phyloP scores from a whole-genome alignment of 441 rosid species.

The Manihot esculenta region DNA sequence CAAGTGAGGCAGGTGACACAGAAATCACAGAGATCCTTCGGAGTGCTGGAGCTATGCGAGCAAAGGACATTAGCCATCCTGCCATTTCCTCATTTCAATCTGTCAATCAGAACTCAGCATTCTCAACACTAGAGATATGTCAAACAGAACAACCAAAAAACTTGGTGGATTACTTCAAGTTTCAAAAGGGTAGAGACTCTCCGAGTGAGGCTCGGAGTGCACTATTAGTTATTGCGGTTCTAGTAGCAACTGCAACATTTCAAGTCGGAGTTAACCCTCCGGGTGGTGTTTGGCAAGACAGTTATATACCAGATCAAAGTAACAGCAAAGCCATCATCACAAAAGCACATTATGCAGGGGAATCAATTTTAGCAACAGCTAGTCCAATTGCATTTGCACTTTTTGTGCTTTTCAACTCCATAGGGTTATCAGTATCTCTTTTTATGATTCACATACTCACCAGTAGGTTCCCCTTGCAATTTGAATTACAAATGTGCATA shows the following conservation, averaged over 20 bases:
- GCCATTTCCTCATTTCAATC: slow-evolving; percentile 1
- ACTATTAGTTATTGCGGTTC: slow-evolving; percentile 8
- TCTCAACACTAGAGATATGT: slow-evolving; percentile 22
- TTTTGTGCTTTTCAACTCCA: slow-evolving; percentile 38
- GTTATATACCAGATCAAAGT: slow-evolving; percentile 6
- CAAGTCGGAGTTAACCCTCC: slow-evolving; percentile 26
- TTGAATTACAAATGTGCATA: slow-evolving; percentile 39
- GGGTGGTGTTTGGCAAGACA: slow-evolving; percentile 55
- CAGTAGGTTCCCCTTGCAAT: slow-evolving; percentile 21
- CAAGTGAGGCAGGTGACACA: slow-evolving; percentile 17
- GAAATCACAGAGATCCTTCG: slow-evolving; percentile 13
- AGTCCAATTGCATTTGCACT: neutral
- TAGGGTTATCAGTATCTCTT: slow-evolving; percentile 43
- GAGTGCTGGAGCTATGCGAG: slow-evolving; percentile 16
- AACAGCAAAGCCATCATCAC: slow-evolving; percentile 24
- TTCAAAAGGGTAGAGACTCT: slow-evolving; percentile 46
- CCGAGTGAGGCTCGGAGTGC: slow-evolving; percentile 34
- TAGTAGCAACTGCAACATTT: slow-evolving; percentile 15
- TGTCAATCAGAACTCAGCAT: neutral
- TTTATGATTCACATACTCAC: slow-evolving; percentile 45
- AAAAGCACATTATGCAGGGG: slow-evolving; percentile 27
- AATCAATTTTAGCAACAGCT: neutral
- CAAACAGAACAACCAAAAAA: slow-evolving; percentile 19
- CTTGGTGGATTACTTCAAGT: slow-evolving; percentile 43
- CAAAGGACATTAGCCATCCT: neutral